Evolutionary conservation across 768 basidiomycete genomes (phyloP).

Genomic region (Wakefieldia striispora): DNA sequence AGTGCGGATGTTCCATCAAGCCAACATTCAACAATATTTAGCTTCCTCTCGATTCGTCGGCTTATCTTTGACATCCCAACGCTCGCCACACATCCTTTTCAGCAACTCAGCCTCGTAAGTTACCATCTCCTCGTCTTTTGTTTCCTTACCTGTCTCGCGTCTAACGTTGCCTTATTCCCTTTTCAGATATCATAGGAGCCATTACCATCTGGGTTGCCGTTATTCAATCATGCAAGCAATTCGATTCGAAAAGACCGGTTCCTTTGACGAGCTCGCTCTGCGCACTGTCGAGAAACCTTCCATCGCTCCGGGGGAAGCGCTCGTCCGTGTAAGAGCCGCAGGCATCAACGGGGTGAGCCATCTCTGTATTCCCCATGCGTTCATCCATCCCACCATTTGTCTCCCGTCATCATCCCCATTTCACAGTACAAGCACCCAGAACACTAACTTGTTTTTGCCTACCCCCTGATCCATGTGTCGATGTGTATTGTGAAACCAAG

Average conservation of each 20-base stretch:
- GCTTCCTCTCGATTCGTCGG: background rate
- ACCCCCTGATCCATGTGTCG: no score
- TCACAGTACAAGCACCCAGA: no score
- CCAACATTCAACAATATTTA: conserved; percentile 2
- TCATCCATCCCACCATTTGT: no score
- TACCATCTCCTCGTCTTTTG: background rate
- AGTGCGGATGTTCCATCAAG: conserved; percentile 19
- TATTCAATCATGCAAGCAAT: conserved; percentile 30
- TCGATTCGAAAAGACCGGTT: conserved; percentile 31
- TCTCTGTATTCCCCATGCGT: no score
- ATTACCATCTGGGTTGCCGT: background rate
- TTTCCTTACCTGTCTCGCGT: background rate
- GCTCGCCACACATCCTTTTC: background rate
- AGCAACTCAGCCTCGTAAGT: conserved; percentile 5
- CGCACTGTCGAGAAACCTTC: conserved; percentile 23
- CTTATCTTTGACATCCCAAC: background rate
- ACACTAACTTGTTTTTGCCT: no score
- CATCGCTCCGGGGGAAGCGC: conserved; percentile 32
- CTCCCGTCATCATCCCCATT: no score
- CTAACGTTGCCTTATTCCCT: background rate
- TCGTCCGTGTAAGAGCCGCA: conserved; percentile 32
- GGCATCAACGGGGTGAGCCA: conserved; percentile 33
- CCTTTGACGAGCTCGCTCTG: conserved; percentile 27
- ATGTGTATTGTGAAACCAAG: conserved; percentile 4
- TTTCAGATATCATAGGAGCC: background rate